Base-by-base conservation (phyloP, 345 rosid species). In the Theobroma cacao region DNA sequence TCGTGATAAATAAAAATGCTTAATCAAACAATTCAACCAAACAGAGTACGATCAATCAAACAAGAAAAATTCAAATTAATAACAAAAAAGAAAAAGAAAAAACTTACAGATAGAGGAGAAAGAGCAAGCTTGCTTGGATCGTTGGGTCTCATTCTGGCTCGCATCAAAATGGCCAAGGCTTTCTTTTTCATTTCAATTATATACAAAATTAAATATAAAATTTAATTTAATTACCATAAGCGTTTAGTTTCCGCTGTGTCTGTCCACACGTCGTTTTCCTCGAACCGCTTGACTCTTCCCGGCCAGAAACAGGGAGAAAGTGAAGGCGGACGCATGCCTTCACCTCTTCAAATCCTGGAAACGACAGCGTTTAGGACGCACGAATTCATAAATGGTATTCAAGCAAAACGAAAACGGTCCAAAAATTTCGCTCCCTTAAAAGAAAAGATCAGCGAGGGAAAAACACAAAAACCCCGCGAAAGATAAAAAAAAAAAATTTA, bases 71-170 rank as follows among this genome's bases (percentile, higher is more conserved):
- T n/a, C n/a, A n/a, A n/a, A n/a, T n/a, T n/a, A n/a, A n/a, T n/a
- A n/a, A n/a, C n/a, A n/a, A 18, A n/a, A 8, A 12, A 13, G 15
- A 68, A 68, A 6, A 2, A 3, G 14, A 28, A 31, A 36, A 3
- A 2, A 80, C 90, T 88, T 84, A 90, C 92, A 62, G 90, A 81
- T 72, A 88, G 79, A 1, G 91, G 93, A 50, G 89, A 82, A 74
- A 87, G 85, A 38, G 89, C 56, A 47, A 78, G 8, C 55, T 86
- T 92, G 80, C 75, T 30, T 47, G 90, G 68, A 76, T 90, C 80
- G 79, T 62, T 58, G 14, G 91, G 90, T 48, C 85, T 87, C 95
- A 93, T 93, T 81, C 90, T 88, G 31, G 95, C 84, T 34, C 98
- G 87, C 90, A 93, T 50, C 66, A 93, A 82, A 79, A 95, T 86